Base-by-base conservation (phyloP, 768 basidiomycete genomes). In the Chalciporus piperatus region DNA sequence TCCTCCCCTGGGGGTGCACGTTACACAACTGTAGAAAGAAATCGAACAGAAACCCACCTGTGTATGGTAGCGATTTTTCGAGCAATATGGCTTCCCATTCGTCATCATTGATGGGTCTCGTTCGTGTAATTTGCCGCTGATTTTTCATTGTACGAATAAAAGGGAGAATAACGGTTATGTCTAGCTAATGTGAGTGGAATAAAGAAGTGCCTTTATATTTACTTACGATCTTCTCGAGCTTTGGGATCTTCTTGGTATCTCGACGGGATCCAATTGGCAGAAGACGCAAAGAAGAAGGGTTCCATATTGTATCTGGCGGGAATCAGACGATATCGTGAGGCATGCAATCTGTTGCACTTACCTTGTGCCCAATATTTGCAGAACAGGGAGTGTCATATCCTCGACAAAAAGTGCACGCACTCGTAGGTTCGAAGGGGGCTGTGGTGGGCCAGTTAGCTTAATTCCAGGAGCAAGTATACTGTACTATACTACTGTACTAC, bases 211-310 rank as follows among this genome's bases (percentile, higher is more conserved):
- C 10, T 14, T 22, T 38, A 12, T 5, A 39, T 22, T 40, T n/a
- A 64, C 75, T 54, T 50, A 76, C 76, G 76, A 47, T 76, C 75
- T 42, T 63, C 56, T 17, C 58, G 55, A n/a, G 51, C 50, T n/a
- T 51, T 57, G 8, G 59, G 41, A 17, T 69, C 68, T 60, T 76
- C 74, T 56, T 69, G 72, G 52, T 74, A 76, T 41, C 72, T 70
- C 1, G 73, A 70, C 1, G 75, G 72, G 32, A 72, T 75, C 65
- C 71, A 69, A 51, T 74, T 73, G 13, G 69, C 37, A 1, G 75
- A 74, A 1, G 73, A 74, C 7, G 73, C 69, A 41, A 74, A 76
- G 55, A 73, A 77, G 54, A 76, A 74, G 1, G 75, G 74, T 54
- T 76, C 75, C 25, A 76, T 56, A 45, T 70, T 68, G 52, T 69